These are phyloP conservation scores for Ettlia oleoabundans DNA, from an alignment of 139 green algal species.

Conservation along the genomic window DNA sequence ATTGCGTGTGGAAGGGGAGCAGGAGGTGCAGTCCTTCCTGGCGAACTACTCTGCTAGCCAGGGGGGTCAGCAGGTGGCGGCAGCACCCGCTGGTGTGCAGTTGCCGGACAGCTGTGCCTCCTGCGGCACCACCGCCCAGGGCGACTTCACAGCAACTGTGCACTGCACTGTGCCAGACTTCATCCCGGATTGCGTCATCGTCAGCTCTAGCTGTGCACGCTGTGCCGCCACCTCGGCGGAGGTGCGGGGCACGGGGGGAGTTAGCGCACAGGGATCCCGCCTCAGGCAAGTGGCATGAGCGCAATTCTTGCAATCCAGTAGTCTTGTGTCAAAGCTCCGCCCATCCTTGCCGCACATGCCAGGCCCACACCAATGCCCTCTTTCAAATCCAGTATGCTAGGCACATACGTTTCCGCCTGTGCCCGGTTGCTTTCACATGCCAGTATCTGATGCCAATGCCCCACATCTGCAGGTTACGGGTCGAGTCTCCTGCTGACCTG, in stretches of 20 bases:
- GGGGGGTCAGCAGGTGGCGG: slow-evolving; percentile 1
- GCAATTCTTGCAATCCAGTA: too few relatives aligned
- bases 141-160: slow-evolving; percentile 49
- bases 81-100: background rate
- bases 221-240: slow-evolving; percentile 37
- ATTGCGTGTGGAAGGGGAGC: slow-evolving; percentile 10
- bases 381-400: too few relatives aligned
- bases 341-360: too few relatives aligned
- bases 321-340: too few relatives aligned
- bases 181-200: slow-evolving; percentile 71
- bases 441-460: too few relatives aligned
- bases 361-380: too few relatives aligned
- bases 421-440: too few relatives aligned
- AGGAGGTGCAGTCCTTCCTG: background rate
- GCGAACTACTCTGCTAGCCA: background rate
- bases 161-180: slow-evolving; percentile 64
- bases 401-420: too few relatives aligned
- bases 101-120: slow-evolving; percentile 40
- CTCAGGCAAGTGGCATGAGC: slow-evolving; percentile 14
- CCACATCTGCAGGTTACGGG: slow-evolving; percentile 33
- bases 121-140: slow-evolving; percentile 42
- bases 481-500: slow-evolving; percentile 50
- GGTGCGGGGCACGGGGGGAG: slow-evolving; percentile 53
- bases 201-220: slow-evolving; percentile 62
- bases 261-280: background rate